A percentile compares a stretch with the other conserved stretches of the same genome.
phyloP scores from a whole-genome alignment of 2,329 filamentous ascomycete species.

The Botrytis medusae region DNA sequence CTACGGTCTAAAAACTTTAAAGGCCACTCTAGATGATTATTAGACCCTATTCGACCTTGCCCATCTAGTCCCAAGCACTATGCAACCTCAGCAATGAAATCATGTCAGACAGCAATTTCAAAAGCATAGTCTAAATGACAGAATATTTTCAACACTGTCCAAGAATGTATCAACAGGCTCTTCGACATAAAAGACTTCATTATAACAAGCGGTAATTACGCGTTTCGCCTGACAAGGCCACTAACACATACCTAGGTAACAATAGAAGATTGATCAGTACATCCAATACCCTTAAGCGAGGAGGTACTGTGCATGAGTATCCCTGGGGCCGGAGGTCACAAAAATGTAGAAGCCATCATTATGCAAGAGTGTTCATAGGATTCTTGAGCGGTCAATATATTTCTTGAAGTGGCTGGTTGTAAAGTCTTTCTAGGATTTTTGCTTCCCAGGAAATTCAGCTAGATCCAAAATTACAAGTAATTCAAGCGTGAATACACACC shows the following conservation, averaged over 20 bases:
- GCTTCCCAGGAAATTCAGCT: neutral
- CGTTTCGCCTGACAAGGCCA: neutral
- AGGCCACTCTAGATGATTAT: neutral
- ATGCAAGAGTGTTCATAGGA: neutral
- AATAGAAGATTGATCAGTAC: neutral
- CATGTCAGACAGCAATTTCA: too few relatives aligned
- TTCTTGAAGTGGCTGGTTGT: neutral
- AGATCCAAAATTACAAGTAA: too few relatives aligned
- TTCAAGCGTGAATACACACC: neutral
- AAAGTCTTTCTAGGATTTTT: neutral
- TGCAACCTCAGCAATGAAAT: neutral
- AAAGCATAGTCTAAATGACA: neutral
- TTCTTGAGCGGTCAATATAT: neutral
- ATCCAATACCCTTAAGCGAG: neutral
- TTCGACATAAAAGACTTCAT: neutral
- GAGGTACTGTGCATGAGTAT: neutral
- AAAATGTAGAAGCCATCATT: conserved; percentile 1
- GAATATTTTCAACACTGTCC: too few relatives aligned
- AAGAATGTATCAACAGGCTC: neutral
- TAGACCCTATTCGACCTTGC: neutral
- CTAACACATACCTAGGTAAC: neutral
- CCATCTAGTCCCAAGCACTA: neutral
- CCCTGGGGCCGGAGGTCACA: neutral
- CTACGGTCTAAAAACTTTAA: neutral
- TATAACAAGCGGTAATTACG: neutral